Percentiles rank a stretch among this genome's conserved stretches.
phyloP scores from a whole-genome alignment of 2,329 filamentous ascomycete genomes.

The Phialocephala subalpina region DNA sequence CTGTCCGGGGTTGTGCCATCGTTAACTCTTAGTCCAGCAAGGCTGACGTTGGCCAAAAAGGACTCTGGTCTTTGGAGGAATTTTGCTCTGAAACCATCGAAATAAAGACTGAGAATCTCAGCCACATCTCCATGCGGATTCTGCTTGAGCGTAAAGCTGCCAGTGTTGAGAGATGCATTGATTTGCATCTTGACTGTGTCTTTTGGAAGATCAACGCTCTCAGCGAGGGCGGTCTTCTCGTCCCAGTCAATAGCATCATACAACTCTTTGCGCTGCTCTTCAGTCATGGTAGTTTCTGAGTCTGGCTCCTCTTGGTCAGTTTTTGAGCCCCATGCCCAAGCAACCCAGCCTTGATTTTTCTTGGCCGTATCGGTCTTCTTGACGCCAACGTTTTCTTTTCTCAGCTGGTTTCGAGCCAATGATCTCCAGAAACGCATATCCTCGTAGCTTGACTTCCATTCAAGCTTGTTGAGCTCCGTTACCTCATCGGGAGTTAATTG shows the following conservation, averaged over 20 bases:
- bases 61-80: conserved; percentile 91
- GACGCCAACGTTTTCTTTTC: conserved; percentile 93
- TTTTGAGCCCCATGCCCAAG: conserved; percentile 91
- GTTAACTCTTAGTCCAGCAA: conserved; percentile 92
- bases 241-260: conserved; percentile 99
- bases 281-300: conserved; percentile 88
- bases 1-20: conserved; percentile 94
- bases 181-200: conserved; percentile 94
- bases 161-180: conserved; percentile 91
- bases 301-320: conserved; percentile 65
- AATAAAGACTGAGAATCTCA: conserved; percentile 90
- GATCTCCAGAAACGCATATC: conserved; percentile 98
- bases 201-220: conserved; percentile 86
- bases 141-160: conserved; percentile 92
- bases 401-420: conserved; percentile 89
- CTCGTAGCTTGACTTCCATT: conserved; percentile 91
- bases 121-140: conserved; percentile 79
- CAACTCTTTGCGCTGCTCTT: conserved; percentile 94
- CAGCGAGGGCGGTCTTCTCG: conserved; percentile 88
- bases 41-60: conserved; percentile 84
- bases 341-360: conserved; percentile 84
- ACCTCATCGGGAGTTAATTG: conserved; percentile 72
- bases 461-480: conserved; percentile 77
- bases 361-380: conserved; percentile 68
- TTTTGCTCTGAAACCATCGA: conserved; percentile 93